Evolutionary conservation across 352 stramenopile genomes (phyloP), one percentile per base, ranked within the genome.

Genomic region (Pythium plurisporium): DNA sequence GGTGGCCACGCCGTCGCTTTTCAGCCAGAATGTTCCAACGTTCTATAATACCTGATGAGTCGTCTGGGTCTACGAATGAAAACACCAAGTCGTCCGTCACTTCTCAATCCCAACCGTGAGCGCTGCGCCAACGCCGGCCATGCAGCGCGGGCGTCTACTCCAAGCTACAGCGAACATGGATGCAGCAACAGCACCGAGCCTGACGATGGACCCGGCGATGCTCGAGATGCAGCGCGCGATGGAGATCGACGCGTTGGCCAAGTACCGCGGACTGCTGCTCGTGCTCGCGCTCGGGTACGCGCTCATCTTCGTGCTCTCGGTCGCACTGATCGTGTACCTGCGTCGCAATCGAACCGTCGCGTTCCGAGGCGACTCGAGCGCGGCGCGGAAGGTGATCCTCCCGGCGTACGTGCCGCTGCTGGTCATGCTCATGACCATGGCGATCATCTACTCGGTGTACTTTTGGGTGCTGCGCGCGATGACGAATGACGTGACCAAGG

Each of bases 341-440:
- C 71, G 73, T 2, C 45, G 73, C 58, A 72, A 89, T 45, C 70
- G 78, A 17, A 64, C 62, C 19, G 69, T 71, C 5, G 79, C 74
- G 2, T 65, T 82, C 11, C 59, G 70, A 12, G 82, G 82, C 6
- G 73, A 86, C 56, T 54, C 64, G 1, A 55, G 40, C 30, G 82
- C 82, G 2, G 82, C 80, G 10, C 67, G 75, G 8, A 78, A 80
- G 57, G 71, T 90, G 30, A 72, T 93, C 12, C 45, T 93, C 4
- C 83, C 83, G 5, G 76, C 77, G 11, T 90, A 86, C 43, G 80
- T 83, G 59, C 80, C 80, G 3, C 52, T 90, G 29, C 58, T 90
- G 4, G 81, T 69, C 71, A 62, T 90, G 9, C 59, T 64, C 1
- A 48, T 38, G 14, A 48, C 9, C 23, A 42, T 48, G 14, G 58